phyloP scores from a whole-genome alignment of 1,284 basidiomycete species.

The Ustilago shanxiensis region DNA sequence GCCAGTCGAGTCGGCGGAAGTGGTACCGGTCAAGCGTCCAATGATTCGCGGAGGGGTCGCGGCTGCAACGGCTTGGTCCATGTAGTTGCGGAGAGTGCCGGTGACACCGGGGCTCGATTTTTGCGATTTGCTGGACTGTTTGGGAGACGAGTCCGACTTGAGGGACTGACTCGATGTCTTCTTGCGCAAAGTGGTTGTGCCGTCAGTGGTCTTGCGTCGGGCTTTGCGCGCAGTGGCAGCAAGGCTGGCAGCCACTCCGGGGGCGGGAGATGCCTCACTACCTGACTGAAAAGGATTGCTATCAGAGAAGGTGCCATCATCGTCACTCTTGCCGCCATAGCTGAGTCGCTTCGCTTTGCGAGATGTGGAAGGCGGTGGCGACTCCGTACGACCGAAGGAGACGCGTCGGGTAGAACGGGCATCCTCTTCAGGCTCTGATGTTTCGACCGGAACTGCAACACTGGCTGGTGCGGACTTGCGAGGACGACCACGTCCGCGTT shows the following conservation, averaged over 20 bases:
- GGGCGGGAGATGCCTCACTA: constrained; percentile 70
- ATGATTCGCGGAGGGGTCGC: constrained; percentile 52
- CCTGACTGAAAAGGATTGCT: constrained; percentile 75
- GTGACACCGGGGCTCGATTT: constrained; percentile 12
- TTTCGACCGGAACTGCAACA: constrained; percentile 16
- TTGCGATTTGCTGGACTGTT: constrained; percentile 1
- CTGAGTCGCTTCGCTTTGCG: constrained; percentile 32
- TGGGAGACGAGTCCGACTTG: constrained; percentile 11
- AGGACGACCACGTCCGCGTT: constrained; percentile 31
- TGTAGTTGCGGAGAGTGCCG: constrained; percentile 44
- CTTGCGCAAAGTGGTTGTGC: constrained; percentile 27
- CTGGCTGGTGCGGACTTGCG: constrained; percentile 39
- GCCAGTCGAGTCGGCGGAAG: constrained; percentile 21
- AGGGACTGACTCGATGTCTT: constrained; percentile 28
- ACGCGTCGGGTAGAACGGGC: constrained; percentile 20
- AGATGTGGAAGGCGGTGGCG: constrained; percentile 11
- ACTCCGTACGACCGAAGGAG: constrained; percentile 24
- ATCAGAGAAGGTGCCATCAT: constrained; percentile 71
- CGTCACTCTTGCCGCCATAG: constrained; percentile 58
- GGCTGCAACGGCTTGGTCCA: constrained; percentile 49
- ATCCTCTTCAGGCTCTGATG: constrained; percentile 74
- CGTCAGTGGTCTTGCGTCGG: constrained; percentile 44
- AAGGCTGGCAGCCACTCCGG: constrained; percentile 36
- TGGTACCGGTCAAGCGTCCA: constrained; percentile 23
- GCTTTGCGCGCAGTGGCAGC: constrained; percentile 36